phyloP scores from a whole-genome alignment of 306 rosid species.

The Gastrolobium bilobum region DNA sequence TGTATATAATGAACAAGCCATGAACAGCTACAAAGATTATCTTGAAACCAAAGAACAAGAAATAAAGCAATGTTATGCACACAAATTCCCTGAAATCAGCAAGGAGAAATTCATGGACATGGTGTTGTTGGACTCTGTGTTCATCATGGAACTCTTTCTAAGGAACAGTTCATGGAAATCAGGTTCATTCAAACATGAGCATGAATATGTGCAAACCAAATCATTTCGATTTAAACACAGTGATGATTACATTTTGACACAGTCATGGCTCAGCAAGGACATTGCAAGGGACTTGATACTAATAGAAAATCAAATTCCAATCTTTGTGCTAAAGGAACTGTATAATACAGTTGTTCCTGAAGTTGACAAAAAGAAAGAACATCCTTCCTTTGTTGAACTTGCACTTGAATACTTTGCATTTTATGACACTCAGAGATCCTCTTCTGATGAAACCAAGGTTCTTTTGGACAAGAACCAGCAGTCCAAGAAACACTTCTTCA shows the following conservation, averaged over 20 bases:
- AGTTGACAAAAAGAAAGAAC: neutral
- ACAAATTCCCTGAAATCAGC: conserved; percentile 33
- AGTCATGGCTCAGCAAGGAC: conserved; percentile 56
- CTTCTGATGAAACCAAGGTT: conserved; percentile 35
- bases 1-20: neutral
- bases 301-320: conserved; percentile 69
- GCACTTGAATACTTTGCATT: conserved; percentile 41
- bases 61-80: conserved; percentile 40
- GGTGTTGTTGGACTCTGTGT: conserved; percentile 50
- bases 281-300: conserved; percentile 57
- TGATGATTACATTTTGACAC: conserved; percentile 50
- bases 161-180: conserved; percentile 41
- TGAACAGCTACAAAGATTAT: neutral
- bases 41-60: conserved; percentile 35
- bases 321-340: conserved; percentile 47
- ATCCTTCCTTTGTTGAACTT: conserved; percentile 35
- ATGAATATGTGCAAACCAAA: neutral
- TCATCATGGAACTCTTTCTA: conserved; percentile 59
- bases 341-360: conserved; percentile 34
- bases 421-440: conserved; percentile 36
- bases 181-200: neutral
- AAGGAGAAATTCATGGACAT: conserved; percentile 37
- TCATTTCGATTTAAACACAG: conserved; percentile 35
- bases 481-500: neutral
- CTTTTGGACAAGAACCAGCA: conserved; percentile 28